Base-by-base conservation (phyloP, 768 basidiomycete species). In the Lactarius quietus region DNA sequence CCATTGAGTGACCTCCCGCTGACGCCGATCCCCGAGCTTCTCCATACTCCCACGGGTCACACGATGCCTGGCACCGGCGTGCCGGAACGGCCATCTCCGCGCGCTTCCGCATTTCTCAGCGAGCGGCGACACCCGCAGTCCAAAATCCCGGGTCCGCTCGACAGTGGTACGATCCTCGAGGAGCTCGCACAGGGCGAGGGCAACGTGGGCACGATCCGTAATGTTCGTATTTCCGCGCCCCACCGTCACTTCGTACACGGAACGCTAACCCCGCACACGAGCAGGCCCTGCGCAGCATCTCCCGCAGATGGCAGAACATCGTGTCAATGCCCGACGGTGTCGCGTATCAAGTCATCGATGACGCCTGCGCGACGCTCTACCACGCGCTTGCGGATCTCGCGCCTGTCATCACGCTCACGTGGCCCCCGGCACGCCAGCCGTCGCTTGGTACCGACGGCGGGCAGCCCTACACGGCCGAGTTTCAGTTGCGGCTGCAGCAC, bases 1-100 rank as follows among this genome's bases (percentile, higher is more conserved):
- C 33, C 61, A 3, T 53, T 66, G 57, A 66, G 61, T 51, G 65
- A 66, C n/a, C 57, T 66, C 61, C 65, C 65, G n/a, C 51, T 66
- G 57, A 62, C 61, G 20, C 65, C 65, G 10, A 66, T 66, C n/a
- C 61, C 65, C 15, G 65, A 66, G 57, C 48, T 66, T 2, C 57
- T 66, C n/a, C 57, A 45, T 33, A 66, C 65, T 2, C 65, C 65
- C 3, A 66, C 65, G 20, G 53, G 36, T 14, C 61, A 8, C 26
- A 54, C 17, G 29, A 65, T 26, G 45, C 18, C 20, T 6, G 33
- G 18, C 39, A 18, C n/a, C 20, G 20, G 31, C 3, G 15, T 14
- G 2, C 36, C 31, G 14, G 55, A 39, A 18, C 55, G 8, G 1
- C 55, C 23, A 17, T 61, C 36, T 28, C 56, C 45, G 18, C 39